Conservation (phyloP, 78 protist species). For the Monocercomonoides exilis region DNA sequence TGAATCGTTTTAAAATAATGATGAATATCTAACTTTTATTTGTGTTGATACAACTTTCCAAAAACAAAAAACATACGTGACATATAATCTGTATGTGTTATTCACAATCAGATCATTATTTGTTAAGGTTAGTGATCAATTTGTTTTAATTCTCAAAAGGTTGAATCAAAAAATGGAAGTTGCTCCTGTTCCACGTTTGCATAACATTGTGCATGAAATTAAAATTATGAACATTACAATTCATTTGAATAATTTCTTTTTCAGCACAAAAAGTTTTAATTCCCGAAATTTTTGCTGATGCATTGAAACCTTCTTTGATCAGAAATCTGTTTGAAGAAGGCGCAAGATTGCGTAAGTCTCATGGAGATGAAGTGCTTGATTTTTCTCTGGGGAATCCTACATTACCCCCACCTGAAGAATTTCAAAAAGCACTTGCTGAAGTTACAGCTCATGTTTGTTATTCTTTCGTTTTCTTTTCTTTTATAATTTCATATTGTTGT, state of each 20-base stretch:
- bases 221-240: no score
- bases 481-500: neutral
- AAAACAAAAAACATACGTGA: no score
- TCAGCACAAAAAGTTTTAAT: neutral
- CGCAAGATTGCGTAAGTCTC: neutral
- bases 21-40: no score
- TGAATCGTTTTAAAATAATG: no score
- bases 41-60: no score
- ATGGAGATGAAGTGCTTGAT: slow-evolving; percentile 2
- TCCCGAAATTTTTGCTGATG: neutral
- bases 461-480: neutral
- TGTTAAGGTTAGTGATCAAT: no score
- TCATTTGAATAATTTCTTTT: neutral
- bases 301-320: neutral
- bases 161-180: neutral
- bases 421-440: neutral
- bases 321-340: slow-evolving; percentile 1
- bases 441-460: neutral
- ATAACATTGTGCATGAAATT: no score
- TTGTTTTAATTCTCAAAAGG: no score
- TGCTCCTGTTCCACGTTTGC: neutral
- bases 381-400: slow-evolving; percentile 5
- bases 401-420: neutral
- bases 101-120: no score
- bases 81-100: no score